These are phyloP conservation scores for Lecanicillium sp. DNA, from an alignment of 2,329 filamentous ascomycete species.

Conservation along the genomic window DNA sequence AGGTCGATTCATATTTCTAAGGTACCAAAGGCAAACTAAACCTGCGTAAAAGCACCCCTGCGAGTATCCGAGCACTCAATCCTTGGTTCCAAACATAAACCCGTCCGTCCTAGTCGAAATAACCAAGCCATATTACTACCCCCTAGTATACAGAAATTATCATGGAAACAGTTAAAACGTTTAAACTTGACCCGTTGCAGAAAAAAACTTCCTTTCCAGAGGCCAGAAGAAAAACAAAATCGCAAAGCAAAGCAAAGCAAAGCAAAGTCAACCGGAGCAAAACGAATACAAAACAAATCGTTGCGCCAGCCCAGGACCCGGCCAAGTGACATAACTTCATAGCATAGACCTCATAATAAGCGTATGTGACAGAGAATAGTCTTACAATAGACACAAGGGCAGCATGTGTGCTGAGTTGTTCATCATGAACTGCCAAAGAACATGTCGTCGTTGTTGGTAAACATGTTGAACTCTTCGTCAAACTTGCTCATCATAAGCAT, in stretches of 20 bases:
- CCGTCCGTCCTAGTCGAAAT: conserved; percentile 11
- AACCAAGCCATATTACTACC: conserved; percentile 8
- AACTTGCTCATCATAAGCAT: conserved; percentile 45
- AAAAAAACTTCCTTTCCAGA: not conserved
- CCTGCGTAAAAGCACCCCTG: not conserved
- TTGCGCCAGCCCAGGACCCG: not conserved
- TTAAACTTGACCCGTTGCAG: conserved; percentile 1
- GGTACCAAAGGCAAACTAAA: conserved; percentile 8
- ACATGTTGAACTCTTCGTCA: conserved; percentile 47
- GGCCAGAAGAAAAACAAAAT: not conserved
- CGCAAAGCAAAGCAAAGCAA: not conserved
- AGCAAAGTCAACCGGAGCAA: conserved; percentile 1
- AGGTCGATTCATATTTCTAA: conserved; percentile 16
- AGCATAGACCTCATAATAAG: conserved; percentile 2
- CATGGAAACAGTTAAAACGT: conserved; percentile 1
- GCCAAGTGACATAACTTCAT: conserved; percentile 4
- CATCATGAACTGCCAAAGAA: conserved; percentile 36
- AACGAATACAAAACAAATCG: conserved; percentile 2
- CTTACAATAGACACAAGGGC: conserved; percentile 10
- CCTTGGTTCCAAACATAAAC: conserved; percentile 12
- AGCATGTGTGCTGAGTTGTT: conserved; percentile 5
- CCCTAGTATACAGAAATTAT: conserved; percentile 13
- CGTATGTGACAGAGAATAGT: conserved; percentile 10
- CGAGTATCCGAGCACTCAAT: conserved; percentile 3
- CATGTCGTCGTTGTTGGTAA: conserved; percentile 40